Evolutionary conservation across 345 rosid genomes (phyloP).

Genomic region (Acer yangbiense): DNA sequence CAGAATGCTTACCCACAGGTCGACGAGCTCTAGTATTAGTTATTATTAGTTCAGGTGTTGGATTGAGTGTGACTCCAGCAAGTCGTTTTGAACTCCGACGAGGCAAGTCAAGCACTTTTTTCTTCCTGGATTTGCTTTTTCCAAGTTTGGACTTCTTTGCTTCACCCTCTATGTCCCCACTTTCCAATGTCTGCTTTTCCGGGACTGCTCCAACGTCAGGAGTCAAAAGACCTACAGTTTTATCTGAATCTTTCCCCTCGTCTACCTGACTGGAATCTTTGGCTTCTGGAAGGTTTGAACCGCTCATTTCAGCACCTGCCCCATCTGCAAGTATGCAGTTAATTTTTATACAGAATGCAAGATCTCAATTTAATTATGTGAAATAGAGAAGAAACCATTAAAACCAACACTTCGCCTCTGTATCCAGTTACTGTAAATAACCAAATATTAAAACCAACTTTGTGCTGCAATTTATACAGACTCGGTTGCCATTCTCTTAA

Average conservation of each 20-base stretch:
- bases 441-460: not conserved
- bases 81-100: slow-evolving; percentile 86
- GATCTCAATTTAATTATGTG: not conserved
- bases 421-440: not conserved
- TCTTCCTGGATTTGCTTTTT: slow-evolving; percentile 36
- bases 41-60: slow-evolving; percentile 52
- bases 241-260: slow-evolving; percentile 30
- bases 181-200: slow-evolving; percentile 27
- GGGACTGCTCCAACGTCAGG: slow-evolving; percentile 25
- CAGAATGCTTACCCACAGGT: slow-evolving; percentile 35
- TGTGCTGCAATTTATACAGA: too few species aligned
- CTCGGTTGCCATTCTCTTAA: too few species aligned
- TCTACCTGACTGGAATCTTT: slow-evolving; percentile 32
- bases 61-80: slow-evolving; percentile 79
- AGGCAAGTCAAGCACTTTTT: slow-evolving; percentile 39
- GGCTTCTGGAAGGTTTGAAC: slow-evolving; percentile 36
- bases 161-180: slow-evolving; percentile 29
- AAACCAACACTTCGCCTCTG: not conserved
- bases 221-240: slow-evolving; percentile 19
- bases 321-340: slow-evolving; percentile 35
- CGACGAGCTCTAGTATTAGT: slow-evolving; percentile 42
- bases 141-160: slow-evolving; percentile 22
- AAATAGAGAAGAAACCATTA: not conserved
- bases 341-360: slow-evolving; percentile 13
- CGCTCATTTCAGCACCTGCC: slow-evolving; percentile 23